Percentiles rank a stretch among this genome's conserved stretches.
phyloP scores from a whole-genome alignment of 148 eudicot genomes.

The Rhododendron simsii region DNA sequence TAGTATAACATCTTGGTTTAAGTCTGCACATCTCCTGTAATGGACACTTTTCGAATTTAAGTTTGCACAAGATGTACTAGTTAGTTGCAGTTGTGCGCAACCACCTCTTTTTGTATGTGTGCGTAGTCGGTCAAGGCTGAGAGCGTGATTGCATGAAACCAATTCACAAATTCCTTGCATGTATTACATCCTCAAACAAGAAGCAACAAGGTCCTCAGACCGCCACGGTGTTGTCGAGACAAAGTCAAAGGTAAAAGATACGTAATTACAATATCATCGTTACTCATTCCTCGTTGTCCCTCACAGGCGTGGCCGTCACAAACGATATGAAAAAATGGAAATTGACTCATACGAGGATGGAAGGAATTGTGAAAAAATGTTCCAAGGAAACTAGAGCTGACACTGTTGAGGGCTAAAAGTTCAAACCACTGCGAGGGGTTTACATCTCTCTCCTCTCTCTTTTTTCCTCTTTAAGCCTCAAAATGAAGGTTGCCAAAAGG shows the following conservation, averaged over 20 bases:
- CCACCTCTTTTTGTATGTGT: background rate
- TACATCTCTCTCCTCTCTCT: background rate
- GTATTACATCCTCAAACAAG: background rate
- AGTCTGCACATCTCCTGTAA: background rate
- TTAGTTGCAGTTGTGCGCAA: too few relatives aligned
- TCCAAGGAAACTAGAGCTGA: constrained; percentile 1
- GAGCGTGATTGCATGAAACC: background rate
- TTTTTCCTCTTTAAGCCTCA: background rate
- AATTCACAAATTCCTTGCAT: background rate
- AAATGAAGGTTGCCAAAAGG: background rate
- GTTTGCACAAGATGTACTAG: background rate
- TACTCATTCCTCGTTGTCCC: background rate
- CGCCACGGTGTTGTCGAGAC: background rate
- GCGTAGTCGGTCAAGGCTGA: background rate
- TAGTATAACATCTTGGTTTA: background rate
- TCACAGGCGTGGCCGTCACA: background rate
- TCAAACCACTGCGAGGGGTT: background rate
- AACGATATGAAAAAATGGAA: background rate
- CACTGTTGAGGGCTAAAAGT: background rate
- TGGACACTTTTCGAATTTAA: background rate
- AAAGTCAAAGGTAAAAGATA: background rate
- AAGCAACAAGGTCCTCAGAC: background rate
- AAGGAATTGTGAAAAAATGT: background rate
- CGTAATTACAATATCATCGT: background rate
- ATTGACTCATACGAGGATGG: background rate